Evolutionary conservation across 2,329 filamentous ascomycete genomes (phyloP).

Genomic region (Exophiala aquamarina): DNA sequence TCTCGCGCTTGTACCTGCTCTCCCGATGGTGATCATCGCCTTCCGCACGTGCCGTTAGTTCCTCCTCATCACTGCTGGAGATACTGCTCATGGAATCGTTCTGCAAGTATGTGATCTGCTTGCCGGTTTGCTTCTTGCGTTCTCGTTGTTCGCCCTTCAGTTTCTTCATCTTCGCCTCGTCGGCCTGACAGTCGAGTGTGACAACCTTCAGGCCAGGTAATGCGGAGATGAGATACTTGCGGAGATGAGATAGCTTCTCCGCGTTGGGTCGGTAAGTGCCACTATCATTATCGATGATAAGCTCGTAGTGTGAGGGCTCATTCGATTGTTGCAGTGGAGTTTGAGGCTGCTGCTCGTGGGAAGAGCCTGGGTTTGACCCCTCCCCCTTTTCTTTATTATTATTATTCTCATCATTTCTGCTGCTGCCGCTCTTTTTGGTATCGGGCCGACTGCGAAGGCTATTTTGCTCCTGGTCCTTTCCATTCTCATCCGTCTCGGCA

Average conservation of each 20-base stretch:
- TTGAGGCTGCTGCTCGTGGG: not conserved
- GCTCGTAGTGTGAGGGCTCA: constrained; percentile 68
- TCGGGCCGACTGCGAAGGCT: not conserved
- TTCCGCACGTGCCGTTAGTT: constrained; percentile 47
- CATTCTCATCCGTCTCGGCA: constrained; percentile 39
- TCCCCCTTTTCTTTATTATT: constrained; percentile 1
- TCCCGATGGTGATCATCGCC: constrained; percentile 14
- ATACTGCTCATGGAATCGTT: constrained; percentile 47
- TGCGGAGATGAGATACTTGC: constrained; percentile 67
- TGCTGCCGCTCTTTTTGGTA: not conserved
- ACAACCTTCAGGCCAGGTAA: constrained; percentile 75
- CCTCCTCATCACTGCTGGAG: constrained; percentile 58
- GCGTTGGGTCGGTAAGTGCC: constrained; percentile 91
- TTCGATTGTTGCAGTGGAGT: constrained; percentile 25
- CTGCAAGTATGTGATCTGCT: constrained; percentile 56
- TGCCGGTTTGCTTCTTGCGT: constrained; percentile 65
- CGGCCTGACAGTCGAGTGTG: constrained; percentile 69
- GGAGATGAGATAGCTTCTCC: constrained; percentile 69
- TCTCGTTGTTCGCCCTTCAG: constrained; percentile 76
- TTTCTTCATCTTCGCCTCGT: constrained; percentile 68
- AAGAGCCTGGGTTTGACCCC: not conserved
- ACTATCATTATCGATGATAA: constrained; percentile 92
- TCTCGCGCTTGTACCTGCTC: constrained; percentile 20
- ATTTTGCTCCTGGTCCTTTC: constrained; percentile 20
- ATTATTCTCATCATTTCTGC: not conserved